Evolutionary conservation across 345 rosid genomes (phyloP).

Genomic region (Gossypium ekmanianum): DNA sequence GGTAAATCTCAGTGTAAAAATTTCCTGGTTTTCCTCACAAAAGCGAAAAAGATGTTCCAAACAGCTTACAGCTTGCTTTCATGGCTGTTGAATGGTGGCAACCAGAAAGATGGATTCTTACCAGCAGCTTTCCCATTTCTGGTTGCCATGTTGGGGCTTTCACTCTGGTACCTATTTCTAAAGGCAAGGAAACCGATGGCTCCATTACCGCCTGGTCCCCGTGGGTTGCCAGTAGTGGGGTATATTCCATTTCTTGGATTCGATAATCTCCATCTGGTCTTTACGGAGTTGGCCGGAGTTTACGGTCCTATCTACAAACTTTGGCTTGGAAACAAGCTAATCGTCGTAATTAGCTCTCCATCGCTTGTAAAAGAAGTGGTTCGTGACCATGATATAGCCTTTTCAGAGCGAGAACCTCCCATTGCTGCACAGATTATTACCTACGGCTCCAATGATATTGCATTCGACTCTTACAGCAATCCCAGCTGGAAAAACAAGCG

Average conservation of each 20-base stretch:
- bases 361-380: constrained; percentile 26
- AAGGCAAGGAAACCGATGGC: neutral
- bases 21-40: neutral
- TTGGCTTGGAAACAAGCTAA: constrained; percentile 23
- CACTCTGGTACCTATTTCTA: neutral
- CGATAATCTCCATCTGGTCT: constrained; percentile 24
- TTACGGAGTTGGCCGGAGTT: constrained; percentile 16
- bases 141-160: neutral
- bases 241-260: constrained; percentile 32
- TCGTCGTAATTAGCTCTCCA: constrained; percentile 29
- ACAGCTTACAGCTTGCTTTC: neutral
- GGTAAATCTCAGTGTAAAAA: no score
- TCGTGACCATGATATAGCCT: constrained; percentile 23
- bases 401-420: constrained; percentile 24
- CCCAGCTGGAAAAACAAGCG: constrained; percentile 26
- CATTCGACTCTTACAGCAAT: constrained; percentile 19
- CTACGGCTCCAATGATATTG: constrained; percentile 30
- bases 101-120: constrained; percentile 6
- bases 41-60: neutral
- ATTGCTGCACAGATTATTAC: constrained; percentile 14
- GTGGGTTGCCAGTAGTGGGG: constrained; percentile 18
- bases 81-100: neutral
- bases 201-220: constrained; percentile 22
- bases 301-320: constrained; percentile 35
- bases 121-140: neutral